These are phyloP conservation scores for Phlyctochytrium arcticum DNA, from an alignment of 192 early-diverging fungal genomes.

Conservation along the genomic window DNA sequence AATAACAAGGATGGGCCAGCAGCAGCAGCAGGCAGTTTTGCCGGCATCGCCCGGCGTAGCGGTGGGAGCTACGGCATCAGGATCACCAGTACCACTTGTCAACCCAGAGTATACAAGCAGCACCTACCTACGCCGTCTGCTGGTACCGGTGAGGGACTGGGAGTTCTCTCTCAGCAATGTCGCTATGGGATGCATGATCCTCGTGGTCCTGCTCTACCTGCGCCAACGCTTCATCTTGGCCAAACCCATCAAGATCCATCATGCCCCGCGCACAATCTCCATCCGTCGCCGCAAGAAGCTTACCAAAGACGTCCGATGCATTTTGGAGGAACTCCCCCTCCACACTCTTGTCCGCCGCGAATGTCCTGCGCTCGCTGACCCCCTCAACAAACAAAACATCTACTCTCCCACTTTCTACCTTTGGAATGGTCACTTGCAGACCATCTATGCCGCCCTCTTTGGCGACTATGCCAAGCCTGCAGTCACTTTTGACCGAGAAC, in stretches of 20 bases:
- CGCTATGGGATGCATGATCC: too few species aligned
- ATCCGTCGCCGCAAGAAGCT: neutral
- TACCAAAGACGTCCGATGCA: neutral
- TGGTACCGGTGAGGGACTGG: too few species aligned
- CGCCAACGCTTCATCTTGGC: neutral
- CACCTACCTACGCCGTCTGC: too few species aligned
- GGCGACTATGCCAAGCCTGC: constrained; percentile 28
- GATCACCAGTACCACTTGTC: too few species aligned
- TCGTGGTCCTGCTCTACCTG: neutral
- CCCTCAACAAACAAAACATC: constrained; percentile 1
- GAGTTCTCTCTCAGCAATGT: too few species aligned
- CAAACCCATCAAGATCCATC: neutral
- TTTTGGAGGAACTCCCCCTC: neutral
- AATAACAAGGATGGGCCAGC: too few species aligned
- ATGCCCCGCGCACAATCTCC: neutral
- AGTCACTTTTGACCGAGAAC: constrained; percentile 58
- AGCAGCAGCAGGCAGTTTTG: too few species aligned
- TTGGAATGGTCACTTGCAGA: constrained; percentile 74
- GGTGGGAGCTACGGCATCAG: too few species aligned
- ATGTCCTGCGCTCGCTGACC: constrained; percentile 13
- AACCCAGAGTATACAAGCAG: too few species aligned
- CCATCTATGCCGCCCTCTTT: constrained; percentile 57
- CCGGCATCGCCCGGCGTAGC: too few species aligned
- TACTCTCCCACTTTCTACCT: constrained; percentile 74
- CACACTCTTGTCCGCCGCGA: neutral